phyloP scores from a whole-genome alignment of 768 basidiomycete species.

The Podaxis sp. region DNA sequence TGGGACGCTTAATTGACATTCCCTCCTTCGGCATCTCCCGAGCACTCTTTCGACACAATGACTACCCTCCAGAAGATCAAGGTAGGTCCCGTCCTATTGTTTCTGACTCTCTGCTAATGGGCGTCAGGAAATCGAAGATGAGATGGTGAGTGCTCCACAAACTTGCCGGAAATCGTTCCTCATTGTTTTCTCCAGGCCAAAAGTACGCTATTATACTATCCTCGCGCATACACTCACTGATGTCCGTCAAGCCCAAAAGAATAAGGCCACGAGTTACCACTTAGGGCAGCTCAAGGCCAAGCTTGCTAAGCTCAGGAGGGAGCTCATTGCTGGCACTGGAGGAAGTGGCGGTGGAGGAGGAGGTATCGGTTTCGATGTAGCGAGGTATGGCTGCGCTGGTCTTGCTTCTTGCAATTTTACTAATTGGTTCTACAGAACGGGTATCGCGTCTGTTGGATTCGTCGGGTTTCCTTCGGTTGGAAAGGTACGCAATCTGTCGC shows the following conservation, averaged over 20 bases:
- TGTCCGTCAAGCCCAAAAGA: conserved; percentile 76
- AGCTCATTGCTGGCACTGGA: conserved; percentile 78
- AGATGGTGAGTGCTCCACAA: conserved; percentile 70
- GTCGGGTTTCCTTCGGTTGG: conserved; percentile 93
- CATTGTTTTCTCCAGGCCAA: conserved; percentile 53
- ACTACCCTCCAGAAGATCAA: conserved; percentile 92
- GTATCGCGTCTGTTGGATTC: conserved; percentile 96
- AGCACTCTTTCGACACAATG: conserved; percentile 50
- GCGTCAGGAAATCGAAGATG: conserved; percentile 89
- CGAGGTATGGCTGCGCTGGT: conserved; percentile 40
- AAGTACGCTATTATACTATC: conserved; percentile 51
- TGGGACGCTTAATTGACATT: neutral
- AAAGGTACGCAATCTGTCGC: conserved; percentile 53
- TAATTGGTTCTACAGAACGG: conserved; percentile 56
- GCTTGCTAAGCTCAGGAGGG: conserved; percentile 93
- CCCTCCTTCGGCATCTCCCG: conserved; percentile 37
- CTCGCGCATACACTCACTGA: conserved; percentile 17
- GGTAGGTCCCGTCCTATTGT: conserved; percentile 37
- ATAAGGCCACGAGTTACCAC: conserved; percentile 96
- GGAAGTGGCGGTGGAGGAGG: conserved; percentile 85
- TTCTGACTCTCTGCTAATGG: conserved; percentile 21
- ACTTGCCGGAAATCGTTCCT: conserved; percentile 8
- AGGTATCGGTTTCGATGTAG: conserved; percentile 96
- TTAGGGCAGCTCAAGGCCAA: conserved; percentile 97
- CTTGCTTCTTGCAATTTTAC: conserved; percentile 1